Evolutionary conservation across 139 green algal species (phyloP).

Genomic region (Chlamydomonas sphaeroides): DNA sequence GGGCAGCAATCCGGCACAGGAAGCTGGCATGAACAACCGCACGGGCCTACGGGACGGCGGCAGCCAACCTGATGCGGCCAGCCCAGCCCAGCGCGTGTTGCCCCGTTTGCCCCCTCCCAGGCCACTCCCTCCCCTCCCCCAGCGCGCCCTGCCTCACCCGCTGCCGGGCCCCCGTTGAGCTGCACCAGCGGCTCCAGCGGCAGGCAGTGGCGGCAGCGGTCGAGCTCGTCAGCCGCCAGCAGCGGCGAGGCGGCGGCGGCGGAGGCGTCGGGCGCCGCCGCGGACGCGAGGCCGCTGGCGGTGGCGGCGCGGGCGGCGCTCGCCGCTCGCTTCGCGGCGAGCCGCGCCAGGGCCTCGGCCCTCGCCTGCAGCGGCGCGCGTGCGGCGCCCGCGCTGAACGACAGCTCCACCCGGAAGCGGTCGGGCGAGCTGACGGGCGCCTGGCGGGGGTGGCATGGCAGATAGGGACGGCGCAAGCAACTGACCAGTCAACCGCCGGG

Average conservation of each 20-base stretch:
- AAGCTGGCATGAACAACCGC: not conserved
- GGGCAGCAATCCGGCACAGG: not conserved
- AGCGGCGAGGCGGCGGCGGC: not conserved
- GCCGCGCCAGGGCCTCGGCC: not conserved
- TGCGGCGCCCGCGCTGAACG: slow-evolving; percentile 78
- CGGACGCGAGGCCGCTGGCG: not conserved
- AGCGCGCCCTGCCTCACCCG: not conserved
- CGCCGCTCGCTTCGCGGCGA: not conserved
- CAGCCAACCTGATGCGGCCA: not conserved
- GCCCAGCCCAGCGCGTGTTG: not conserved
- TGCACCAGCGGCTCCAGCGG: slow-evolving; percentile 11
- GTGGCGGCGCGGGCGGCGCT: too few species aligned
- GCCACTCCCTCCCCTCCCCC: not conserved
- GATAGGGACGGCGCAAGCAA: not conserved
- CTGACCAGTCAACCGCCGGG: not conserved
- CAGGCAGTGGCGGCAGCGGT: slow-evolving; percentile 15
- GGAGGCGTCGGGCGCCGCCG: not conserved
- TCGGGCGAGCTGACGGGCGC: slow-evolving; percentile 38
- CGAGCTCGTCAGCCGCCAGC: not conserved
- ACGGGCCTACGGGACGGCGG: too few species aligned
- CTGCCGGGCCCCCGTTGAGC: slow-evolving; percentile 1
- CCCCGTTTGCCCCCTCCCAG: not conserved
- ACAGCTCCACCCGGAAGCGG: slow-evolving; percentile 90
- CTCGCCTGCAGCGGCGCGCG: slow-evolving; percentile 4
- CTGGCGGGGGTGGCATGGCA: not conserved